Evolutionary conservation across 495 filamentous ascomycete genomes (phyloP).

Genomic region (Penicillium longicatenatum): DNA sequence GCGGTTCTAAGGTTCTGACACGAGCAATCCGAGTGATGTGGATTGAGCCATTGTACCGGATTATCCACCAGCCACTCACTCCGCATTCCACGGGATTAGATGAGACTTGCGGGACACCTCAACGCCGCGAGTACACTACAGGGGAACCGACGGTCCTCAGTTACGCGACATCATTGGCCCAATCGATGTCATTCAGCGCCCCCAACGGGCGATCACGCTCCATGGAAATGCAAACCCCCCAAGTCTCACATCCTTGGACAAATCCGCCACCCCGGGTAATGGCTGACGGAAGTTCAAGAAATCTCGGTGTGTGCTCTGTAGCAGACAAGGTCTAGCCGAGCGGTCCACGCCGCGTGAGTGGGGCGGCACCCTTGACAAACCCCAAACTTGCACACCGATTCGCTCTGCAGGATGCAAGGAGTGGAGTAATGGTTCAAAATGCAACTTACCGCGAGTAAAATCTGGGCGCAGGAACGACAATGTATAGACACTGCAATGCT

Average conservation of each 20-base stretch:
- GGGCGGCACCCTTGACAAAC: conserved; percentile 20
- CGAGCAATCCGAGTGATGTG: neutral
- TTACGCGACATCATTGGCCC: neutral
- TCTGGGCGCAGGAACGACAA: conserved; percentile 5
- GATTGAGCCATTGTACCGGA: neutral
- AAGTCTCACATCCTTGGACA: conserved; percentile 33
- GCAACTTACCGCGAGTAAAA: conserved; percentile 19
- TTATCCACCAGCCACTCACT: conserved; percentile 3
- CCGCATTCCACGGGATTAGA: conserved; percentile 5
- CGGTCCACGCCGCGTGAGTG: conserved; percentile 13
- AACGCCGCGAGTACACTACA: neutral
- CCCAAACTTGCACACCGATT: conserved; percentile 14
- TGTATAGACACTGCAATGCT: neutral
- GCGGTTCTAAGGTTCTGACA: neutral
- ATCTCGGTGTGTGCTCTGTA: conserved; percentile 7
- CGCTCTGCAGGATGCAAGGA: conserved; percentile 18
- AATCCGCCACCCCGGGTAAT: conserved; percentile 63
- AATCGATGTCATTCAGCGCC: neutral
- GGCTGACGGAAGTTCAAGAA: neutral
- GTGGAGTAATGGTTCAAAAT: conserved; percentile 2
- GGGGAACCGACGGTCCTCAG: neutral
- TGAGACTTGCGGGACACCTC: neutral
- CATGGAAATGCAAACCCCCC: neutral
- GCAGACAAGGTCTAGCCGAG: conserved; percentile 14
- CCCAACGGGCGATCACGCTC: neutral